phyloP scores from a whole-genome alignment of 306 rosid genomes.

The Mucuna pruriens region DNA sequence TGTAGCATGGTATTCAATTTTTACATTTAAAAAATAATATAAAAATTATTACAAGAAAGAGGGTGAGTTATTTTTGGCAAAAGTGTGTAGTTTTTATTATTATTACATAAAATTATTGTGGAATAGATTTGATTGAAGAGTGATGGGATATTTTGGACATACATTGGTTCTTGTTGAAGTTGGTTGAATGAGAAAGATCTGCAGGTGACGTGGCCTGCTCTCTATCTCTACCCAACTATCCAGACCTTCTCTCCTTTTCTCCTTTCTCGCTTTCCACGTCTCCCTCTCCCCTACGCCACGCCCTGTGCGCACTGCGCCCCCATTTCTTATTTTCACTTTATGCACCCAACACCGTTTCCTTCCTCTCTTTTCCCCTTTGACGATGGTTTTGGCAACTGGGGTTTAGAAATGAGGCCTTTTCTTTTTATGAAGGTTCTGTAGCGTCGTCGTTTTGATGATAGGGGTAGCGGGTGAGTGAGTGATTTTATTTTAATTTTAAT shows the following conservation, averaged over 20 bases:
- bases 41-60: no score
- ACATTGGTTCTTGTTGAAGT: neutral
- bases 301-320: conserved; percentile 18
- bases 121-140: neutral
- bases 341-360: neutral
- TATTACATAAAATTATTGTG: no score
- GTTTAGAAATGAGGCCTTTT: neutral
- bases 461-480: neutral
- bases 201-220: conserved; percentile 61
- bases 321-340: neutral
- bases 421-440: conserved; percentile 38
- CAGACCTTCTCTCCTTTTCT: conserved; percentile 37
- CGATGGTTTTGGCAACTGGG: conserved; percentile 41
- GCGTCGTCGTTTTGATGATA: conserved; percentile 20
- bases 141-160: conserved; percentile 12
- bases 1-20: no score
- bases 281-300: neutral
- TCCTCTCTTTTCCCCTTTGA: neutral
- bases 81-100: no score
- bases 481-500: neutral
- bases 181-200: conserved; percentile 24
- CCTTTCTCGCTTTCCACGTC: conserved; percentile 49
- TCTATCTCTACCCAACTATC: conserved; percentile 66
- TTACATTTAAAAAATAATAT: no score
- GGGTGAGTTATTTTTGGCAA: no score